Conservation (phyloP, 2,329 filamentous ascomycete species). For the Clarireedia homoeocarpa region DNA sequence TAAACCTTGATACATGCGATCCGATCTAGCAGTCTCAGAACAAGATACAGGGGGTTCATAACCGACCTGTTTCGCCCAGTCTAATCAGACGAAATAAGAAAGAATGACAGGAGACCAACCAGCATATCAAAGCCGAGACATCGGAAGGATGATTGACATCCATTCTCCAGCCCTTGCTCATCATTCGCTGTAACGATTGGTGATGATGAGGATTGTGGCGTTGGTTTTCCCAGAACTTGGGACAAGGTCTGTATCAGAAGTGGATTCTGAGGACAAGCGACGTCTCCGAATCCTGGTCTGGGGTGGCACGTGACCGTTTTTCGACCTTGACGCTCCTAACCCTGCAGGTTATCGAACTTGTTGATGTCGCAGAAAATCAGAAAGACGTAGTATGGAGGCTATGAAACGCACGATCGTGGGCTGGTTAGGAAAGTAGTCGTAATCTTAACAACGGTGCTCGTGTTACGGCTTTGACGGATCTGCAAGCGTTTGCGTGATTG, state of each 20-base stretch:
- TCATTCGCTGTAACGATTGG: background rate
- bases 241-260: slow-evolving; percentile 2
- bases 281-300: slow-evolving; percentile 1
- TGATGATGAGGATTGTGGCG: background rate
- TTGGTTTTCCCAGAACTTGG: background rate
- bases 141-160: background rate
- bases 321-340: no score
- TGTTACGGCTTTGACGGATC: no score
- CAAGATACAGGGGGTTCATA: background rate
- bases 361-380: background rate
- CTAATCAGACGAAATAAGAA: background rate
- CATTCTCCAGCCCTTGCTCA: background rate
- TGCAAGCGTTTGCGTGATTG: no score
- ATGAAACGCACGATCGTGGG: no score
- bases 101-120: background rate
- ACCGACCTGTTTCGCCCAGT: background rate
- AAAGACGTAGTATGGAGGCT: no score
- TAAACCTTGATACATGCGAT: background rate
- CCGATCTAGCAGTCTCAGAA: background rate
- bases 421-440: no score
- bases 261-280: slow-evolving; percentile 4
- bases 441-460: no score
- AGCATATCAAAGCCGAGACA: background rate
- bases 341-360: background rate
- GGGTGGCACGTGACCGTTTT: background rate